Percentiles rank a stretch among this genome's conserved stretches.
phyloP scores from a whole-genome alignment of 805 yeast genomes.

The Osmozyma mogii region DNA sequence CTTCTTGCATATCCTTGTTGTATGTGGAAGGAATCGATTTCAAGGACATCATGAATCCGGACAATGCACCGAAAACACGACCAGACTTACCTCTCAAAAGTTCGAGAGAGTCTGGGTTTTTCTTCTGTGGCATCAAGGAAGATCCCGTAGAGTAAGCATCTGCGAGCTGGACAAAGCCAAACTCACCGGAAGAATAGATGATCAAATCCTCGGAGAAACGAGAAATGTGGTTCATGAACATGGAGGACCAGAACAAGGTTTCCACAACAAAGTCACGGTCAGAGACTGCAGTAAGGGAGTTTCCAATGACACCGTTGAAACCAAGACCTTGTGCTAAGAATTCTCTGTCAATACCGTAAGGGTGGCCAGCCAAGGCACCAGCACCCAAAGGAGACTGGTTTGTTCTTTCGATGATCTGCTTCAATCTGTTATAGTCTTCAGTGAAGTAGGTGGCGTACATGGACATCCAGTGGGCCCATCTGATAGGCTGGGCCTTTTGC shows the following conservation, averaged over 20 bases:
- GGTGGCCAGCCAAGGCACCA: conserved; percentile 99
- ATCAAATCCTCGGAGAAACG: conserved; percentile 92
- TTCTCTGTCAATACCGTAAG: conserved; percentile 97
- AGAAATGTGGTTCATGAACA: conserved; percentile 93
- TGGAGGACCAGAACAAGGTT: conserved; percentile 88
- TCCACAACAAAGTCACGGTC: conserved; percentile 98
- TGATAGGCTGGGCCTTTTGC: conserved; percentile 98
- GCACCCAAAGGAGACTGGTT: conserved; percentile 91
- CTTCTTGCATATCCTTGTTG: conserved; percentile 98
- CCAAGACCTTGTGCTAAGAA: conserved; percentile 74
- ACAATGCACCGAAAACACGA: conserved; percentile 88
- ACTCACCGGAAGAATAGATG: conserved; percentile 94
- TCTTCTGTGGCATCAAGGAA: conserved; percentile 98
- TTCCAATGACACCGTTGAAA: conserved; percentile 82
- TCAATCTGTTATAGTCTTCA: conserved; percentile 79
- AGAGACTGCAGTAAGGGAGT: conserved; percentile 92
- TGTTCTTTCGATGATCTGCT: conserved; percentile 72
- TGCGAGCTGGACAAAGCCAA: conserved; percentile 86
- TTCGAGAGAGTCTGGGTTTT: conserved; percentile 95
- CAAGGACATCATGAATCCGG: conserved; percentile 93
- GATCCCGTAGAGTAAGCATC: conserved; percentile 99
- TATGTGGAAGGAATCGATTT: conserved; percentile 98
- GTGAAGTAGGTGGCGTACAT: conserved; percentile 92
- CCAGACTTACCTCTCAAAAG: conserved; percentile 95
- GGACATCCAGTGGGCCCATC: conserved; percentile 98